Conservation (phyloP, 208 protist genomes). For the Endotrypanum monterogeii region DNA sequence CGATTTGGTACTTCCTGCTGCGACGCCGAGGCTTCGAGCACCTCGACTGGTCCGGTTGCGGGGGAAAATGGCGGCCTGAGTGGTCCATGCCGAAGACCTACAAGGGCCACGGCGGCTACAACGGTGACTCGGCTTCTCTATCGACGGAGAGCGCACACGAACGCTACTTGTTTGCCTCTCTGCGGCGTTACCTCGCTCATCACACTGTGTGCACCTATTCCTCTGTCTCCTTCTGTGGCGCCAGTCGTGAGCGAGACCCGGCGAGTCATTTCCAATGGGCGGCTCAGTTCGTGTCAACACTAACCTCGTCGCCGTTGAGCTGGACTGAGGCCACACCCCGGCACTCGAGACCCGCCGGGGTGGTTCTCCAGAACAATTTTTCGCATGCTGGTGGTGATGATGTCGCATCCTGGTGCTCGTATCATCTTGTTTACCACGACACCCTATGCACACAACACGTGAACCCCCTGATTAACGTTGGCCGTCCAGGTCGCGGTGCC, state of each 20-base stretch:
- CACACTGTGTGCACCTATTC: conserved; percentile 74
- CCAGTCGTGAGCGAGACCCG: conserved; percentile 15
- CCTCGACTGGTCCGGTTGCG: conserved; percentile 80
- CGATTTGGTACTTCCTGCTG: conserved; percentile 75
- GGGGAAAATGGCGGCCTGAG: conserved; percentile 72
- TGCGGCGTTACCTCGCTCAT: conserved; percentile 62
- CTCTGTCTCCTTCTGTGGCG: conserved; percentile 70
- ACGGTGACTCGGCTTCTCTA: not conserved
- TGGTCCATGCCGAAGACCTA: conserved; percentile 42
- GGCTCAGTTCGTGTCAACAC: conserved; percentile 77
- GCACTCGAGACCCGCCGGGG: conserved; percentile 62
- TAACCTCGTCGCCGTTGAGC: conserved; percentile 79
- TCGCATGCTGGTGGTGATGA: not conserved
- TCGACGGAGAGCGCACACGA: not conserved
- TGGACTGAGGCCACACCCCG: conserved; percentile 67
- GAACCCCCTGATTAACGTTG: conserved; percentile 61
- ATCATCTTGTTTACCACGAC: conserved; percentile 77
- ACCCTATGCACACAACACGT: conserved; percentile 83
- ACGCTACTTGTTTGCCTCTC: conserved; percentile 4
- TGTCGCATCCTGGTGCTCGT: conserved; percentile 63
- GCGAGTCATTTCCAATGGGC: conserved; percentile 69
- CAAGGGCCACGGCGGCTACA: not conserved
- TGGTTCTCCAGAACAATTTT: conserved; percentile 19
- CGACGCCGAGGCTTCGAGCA: conserved; percentile 49
- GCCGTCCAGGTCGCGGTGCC: conserved; percentile 46